These are phyloP conservation scores for Rhododendron vialii DNA, from an alignment of 148 eudicot species.

Conservation along the genomic window DNA sequence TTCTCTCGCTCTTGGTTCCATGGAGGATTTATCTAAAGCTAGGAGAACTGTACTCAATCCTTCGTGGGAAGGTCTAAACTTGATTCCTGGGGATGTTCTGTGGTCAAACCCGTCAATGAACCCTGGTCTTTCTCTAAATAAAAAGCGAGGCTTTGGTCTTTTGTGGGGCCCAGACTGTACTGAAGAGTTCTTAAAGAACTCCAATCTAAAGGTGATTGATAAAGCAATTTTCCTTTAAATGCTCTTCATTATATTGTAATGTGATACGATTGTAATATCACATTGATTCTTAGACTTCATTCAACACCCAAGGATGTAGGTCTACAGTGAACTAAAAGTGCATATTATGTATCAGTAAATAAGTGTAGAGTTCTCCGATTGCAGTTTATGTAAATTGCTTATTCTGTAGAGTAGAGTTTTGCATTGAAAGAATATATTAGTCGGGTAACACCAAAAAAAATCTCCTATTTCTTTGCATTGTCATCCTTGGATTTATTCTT, in stretches of 20 bases:
- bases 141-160: constrained; percentile 86
- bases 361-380: neutral
- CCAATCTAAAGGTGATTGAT: constrained; percentile 59
- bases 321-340: neutral
- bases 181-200: constrained; percentile 74
- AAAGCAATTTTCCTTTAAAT: neutral
- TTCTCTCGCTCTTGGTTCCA: neutral
- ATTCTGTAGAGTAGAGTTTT: neutral
- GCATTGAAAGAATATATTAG: neutral
- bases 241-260: neutral
- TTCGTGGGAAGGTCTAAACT: constrained; percentile 85
- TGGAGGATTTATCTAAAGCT: constrained; percentile 16
- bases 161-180: constrained; percentile 98
- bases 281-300: neutral
- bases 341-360: neutral
- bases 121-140: constrained; percentile 87
- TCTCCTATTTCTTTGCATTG: neutral
- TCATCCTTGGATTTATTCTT: neutral
- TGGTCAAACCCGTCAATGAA: constrained; percentile 93
- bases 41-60: constrained; percentile 92
- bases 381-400: neutral
- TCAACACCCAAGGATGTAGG: neutral
- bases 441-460: neutral
- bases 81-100: constrained; percentile 92
- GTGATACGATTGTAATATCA: neutral